Evolutionary conservation across 176 grass and related monocot species (phyloP).

Genomic region (Tuctoria greenei): DNA sequence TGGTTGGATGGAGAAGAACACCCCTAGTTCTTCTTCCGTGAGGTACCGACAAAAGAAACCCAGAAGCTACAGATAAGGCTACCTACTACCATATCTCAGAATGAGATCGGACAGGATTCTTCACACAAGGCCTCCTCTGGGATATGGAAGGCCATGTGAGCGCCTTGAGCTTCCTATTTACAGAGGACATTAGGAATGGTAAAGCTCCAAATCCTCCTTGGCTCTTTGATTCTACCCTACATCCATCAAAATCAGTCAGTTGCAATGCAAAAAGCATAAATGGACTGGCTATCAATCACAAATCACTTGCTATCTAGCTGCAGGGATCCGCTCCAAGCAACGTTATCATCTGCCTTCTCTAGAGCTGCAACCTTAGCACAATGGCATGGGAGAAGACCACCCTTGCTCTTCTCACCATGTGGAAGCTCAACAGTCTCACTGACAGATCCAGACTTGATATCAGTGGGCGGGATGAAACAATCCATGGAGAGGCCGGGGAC

Average conservation of each 20-base stretch:
- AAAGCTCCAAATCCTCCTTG: neutral
- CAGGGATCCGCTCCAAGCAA: too few species aligned
- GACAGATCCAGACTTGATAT: slow-evolving; percentile 65
- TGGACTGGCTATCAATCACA: too few species aligned
- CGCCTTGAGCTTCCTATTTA: slow-evolving; percentile 56
- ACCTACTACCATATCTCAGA: slow-evolving; percentile 50
- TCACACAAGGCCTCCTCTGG: slow-evolving; percentile 49
- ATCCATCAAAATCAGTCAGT: too few species aligned
- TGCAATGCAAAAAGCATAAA: too few species aligned
- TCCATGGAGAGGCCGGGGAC: slow-evolving; percentile 69
- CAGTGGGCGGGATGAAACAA: slow-evolving; percentile 81
- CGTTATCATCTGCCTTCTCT: slow-evolving; percentile 39
- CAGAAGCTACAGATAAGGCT: slow-evolving; percentile 40
- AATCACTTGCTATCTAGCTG: too few species aligned
- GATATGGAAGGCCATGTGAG: slow-evolving; percentile 54
- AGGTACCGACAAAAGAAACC: slow-evolving; percentile 39
- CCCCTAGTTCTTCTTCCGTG: slow-evolving; percentile 40
- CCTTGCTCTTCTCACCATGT: slow-evolving; percentile 48
- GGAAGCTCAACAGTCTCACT: slow-evolving; percentile 56
- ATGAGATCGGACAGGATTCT: slow-evolving; percentile 43
- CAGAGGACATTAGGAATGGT: slow-evolving; percentile 51
- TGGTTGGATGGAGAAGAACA: slow-evolving; percentile 44
- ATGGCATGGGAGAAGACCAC: slow-evolving; percentile 33
- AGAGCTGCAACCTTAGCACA: slow-evolving; percentile 53
- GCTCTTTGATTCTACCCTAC: too few species aligned